Conservation (phyloP, 495 filamentous ascomycete genomes). For the Elaphomyces granulatus region DNA sequence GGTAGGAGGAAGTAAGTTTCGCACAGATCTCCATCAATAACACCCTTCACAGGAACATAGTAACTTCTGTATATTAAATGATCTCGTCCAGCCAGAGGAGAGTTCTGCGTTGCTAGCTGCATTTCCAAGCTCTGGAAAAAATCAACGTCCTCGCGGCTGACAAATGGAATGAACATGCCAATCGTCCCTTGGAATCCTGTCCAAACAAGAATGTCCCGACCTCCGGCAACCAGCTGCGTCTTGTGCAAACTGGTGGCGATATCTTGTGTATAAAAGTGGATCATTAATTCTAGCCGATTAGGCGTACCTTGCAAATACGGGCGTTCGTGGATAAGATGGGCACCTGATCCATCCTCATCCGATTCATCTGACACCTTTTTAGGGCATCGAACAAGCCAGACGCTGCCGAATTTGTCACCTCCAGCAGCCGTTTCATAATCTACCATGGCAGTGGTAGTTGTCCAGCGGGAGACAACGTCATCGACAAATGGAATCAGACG, state of each 20-base stretch:
- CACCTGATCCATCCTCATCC: conserved; percentile 84
- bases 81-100: conserved; percentile 79
- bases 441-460: conserved; percentile 76
- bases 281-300: conserved; percentile 68
- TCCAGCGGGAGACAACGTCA: conserved; percentile 79
- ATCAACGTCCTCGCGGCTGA: conserved; percentile 82
- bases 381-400: conserved; percentile 84
- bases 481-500: conserved; percentile 83
- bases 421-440: conserved; percentile 95
- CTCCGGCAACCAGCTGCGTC: conserved; percentile 78
- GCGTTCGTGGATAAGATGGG: conserved; percentile 75
- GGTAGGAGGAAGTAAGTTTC: conserved; percentile 74
- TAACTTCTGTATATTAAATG: conserved; percentile 91
- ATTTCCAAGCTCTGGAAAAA: conserved; percentile 92
- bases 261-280: conserved; percentile 82
- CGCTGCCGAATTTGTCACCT: conserved; percentile 94
- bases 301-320: conserved; percentile 80
- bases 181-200: conserved; percentile 87
- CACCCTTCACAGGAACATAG: conserved; percentile 92
- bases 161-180: conserved; percentile 81
- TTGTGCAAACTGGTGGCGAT: conserved; percentile 84
- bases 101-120: conserved; percentile 68
- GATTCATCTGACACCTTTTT: conserved; percentile 73
- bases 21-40: conserved; percentile 97
- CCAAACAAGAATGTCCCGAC: conserved; percentile 85